A percentile compares a stretch with the other conserved stretches of the same genome.
phyloP scores from a whole-genome alignment of 139 green algal genomes.

The Chlorella sp. region DNA sequence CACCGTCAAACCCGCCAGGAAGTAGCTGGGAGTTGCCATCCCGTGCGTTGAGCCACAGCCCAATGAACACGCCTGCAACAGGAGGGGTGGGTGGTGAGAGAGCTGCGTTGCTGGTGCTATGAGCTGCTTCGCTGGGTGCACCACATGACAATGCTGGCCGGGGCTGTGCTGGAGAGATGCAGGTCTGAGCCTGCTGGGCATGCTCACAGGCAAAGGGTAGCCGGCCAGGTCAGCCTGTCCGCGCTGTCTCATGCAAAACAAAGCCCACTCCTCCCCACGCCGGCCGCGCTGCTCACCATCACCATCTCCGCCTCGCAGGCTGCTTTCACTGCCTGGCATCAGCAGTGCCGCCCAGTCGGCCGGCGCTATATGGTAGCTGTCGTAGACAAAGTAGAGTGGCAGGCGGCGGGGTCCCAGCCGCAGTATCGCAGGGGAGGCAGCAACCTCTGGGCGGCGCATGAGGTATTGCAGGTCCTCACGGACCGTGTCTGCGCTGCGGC shows the following conservation, averaged over 20 bases:
- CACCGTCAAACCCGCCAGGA: constrained; percentile 18
- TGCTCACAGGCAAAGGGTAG: not conserved
- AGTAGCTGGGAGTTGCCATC: constrained; percentile 18
- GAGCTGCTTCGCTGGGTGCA: too few relatives aligned
- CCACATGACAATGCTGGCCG: too few relatives aligned
- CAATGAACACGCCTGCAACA: constrained; percentile 16
- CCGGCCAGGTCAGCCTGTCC: too few relatives aligned
- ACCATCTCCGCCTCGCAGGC: constrained; percentile 15
- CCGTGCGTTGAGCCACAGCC: constrained; percentile 1
- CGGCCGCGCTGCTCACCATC: not conserved
- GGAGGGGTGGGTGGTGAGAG: too few relatives aligned
- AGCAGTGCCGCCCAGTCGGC: constrained; percentile 15
- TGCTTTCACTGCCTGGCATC: not conserved
- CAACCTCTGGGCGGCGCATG: not conserved
- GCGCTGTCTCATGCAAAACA: too few relatives aligned
- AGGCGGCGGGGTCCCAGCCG: not conserved
- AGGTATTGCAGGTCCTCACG: constrained; percentile 24
- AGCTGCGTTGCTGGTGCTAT: too few relatives aligned
- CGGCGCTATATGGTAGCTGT: constrained; percentile 8
- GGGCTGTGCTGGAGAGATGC: too few relatives aligned
- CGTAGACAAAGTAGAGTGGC: not conserved
- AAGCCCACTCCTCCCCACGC: not conserved
- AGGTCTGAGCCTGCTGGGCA: too few relatives aligned
- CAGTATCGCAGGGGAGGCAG: not conserved
- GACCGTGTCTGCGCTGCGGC: not conserved